Base-by-base conservation (phyloP, 495 filamentous ascomycete genomes). In the Daldinia concentrica region DNA sequence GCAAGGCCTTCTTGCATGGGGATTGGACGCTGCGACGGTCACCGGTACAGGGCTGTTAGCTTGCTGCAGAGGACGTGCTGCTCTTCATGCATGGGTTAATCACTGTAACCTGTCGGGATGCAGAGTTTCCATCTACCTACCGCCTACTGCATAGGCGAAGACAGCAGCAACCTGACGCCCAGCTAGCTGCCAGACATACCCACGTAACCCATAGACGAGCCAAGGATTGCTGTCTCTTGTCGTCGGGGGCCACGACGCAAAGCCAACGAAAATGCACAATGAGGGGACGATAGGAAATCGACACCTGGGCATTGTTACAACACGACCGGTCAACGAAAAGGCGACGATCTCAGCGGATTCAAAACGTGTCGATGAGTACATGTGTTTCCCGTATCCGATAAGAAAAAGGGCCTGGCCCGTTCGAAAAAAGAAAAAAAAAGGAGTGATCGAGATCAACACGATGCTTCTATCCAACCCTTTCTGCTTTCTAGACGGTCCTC, bases 221-320 rank as follows among this genome's bases (percentile, higher is more conserved):
- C 66, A 69, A 69, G 66, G 27, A 54, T 65, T 43, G 17, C 19
- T 34, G 39, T 34, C 52, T 66, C 37, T 62, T 43, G 51, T 65
- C 58, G 51, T 73, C 66, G 66, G 71, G 32, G 17, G 43, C 62
- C 71, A 73, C 71, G 62, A 73, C 62, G 26, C 65, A 41, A 73
- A 54, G 57, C 56, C 70, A 66, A 73, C 71, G 71, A 73, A 69
- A 69, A 73, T 58, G 52, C 66, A 69, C 66, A 66, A 68, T 66
- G 59, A 69, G 54, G 32, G 15, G 58, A 30, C 29, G 32, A 48
- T 66, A 69, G 54, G 36, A 34, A 22, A 63, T 69, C 62, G 37
- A 69, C 39, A 43, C 34, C 30, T 30, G 14, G 32, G 30, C 22
- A 14, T 29, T 50, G 30, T 52, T 58, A 45, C 41, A 62, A 63